Evolutionary conservation across 2,329 filamentous ascomycete genomes (phyloP).

Genomic region (Aspergillus chevalieri): DNA sequence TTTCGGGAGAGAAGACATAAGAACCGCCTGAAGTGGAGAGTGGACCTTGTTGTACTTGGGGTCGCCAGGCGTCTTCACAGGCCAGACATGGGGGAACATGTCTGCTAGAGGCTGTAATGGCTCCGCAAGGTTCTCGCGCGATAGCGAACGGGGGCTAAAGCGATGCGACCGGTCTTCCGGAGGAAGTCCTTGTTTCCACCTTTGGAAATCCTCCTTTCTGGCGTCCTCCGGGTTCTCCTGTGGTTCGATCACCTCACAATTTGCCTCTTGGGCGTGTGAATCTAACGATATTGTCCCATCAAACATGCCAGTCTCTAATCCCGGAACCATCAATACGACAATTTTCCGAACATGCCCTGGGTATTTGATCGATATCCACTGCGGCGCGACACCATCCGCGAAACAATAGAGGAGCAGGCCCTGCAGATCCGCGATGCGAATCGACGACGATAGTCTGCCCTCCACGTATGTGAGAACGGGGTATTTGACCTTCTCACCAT

Average conservation of each 20-base stretch:
- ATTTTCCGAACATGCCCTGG: slow-evolving; percentile 60
- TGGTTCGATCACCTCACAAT: slow-evolving; percentile 1
- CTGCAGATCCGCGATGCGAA: slow-evolving; percentile 56
- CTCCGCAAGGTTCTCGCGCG: slow-evolving; percentile 33
- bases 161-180: slow-evolving; percentile 24
- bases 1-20: slow-evolving; percentile 67
- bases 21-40: slow-evolving; percentile 78
- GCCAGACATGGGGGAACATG: slow-evolving; percentile 86
- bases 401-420: slow-evolving; percentile 55
- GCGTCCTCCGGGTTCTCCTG: slow-evolving; percentile 1
- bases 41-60: slow-evolving; percentile 73
- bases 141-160: slow-evolving; percentile 30
- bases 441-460: slow-evolving; percentile 49
- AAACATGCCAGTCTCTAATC: slow-evolving; percentile 87
- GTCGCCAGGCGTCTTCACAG: slow-evolving; percentile 79
- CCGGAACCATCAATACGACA: slow-evolving; percentile 86
- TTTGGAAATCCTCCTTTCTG: slow-evolving; percentile 26
- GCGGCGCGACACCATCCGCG: slow-evolving; percentile 56
- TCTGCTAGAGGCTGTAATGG: slow-evolving; percentile 63
- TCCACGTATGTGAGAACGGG: slow-evolving; percentile 49
- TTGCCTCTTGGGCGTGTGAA: slow-evolving; percentile 13
- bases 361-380: slow-evolving; percentile 57
- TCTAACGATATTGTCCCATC: slow-evolving; percentile 49
- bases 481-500: slow-evolving; percentile 44
- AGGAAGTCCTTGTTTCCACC: slow-evolving; percentile 37